Evolutionary conservation across 331 rosid species (phyloP).

Genomic region (Arachis monticola): DNA sequence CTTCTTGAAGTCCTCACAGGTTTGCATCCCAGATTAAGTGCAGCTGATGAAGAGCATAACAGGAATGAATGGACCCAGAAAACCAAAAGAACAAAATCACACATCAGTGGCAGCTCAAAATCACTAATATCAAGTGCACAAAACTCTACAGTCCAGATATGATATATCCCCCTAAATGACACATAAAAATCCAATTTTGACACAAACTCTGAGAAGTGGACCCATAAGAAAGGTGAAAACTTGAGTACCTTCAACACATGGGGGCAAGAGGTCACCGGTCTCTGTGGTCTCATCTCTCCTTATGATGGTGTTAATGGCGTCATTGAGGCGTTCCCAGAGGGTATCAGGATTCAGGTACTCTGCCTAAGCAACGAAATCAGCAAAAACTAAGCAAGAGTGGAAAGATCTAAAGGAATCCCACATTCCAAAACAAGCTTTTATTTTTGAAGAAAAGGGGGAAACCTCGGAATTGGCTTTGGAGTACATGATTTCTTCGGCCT

Average conservation of each 20-base stretch:
- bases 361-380: slow-evolving; percentile 62
- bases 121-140: slow-evolving; percentile 27
- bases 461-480: slow-evolving; percentile 99
- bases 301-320: slow-evolving; percentile 94
- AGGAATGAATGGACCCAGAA: slow-evolving; percentile 30
- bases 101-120: slow-evolving; percentile 48
- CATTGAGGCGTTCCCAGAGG: slow-evolving; percentile 91
- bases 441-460: not conserved
- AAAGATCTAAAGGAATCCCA: slow-evolving; percentile 47
- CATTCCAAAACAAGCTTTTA: slow-evolving; percentile 38
- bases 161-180: slow-evolving; percentile 20
- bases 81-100: slow-evolving; percentile 39
- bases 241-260: slow-evolving; percentile 93
- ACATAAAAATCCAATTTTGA: slow-evolving; percentile 43
- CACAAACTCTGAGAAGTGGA: slow-evolving; percentile 37
- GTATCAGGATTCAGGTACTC: slow-evolving; percentile 84
- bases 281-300: slow-evolving; percentile 87
- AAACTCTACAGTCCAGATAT: not conserved
- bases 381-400: slow-evolving; percentile 41
- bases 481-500: slow-evolving; percentile 97
- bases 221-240: slow-evolving; percentile 32
- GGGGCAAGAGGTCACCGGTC: slow-evolving; percentile 91
- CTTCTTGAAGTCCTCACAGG: slow-evolving; percentile 95
- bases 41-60: slow-evolving; percentile 72
- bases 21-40: slow-evolving; percentile 92